Percentiles rank a stretch among this genome's conserved stretches.
These are phyloP conservation scores for Plantago coronopus DNA, from an alignment of 305 asterid genomes.

Conservation along the genomic window DNA sequence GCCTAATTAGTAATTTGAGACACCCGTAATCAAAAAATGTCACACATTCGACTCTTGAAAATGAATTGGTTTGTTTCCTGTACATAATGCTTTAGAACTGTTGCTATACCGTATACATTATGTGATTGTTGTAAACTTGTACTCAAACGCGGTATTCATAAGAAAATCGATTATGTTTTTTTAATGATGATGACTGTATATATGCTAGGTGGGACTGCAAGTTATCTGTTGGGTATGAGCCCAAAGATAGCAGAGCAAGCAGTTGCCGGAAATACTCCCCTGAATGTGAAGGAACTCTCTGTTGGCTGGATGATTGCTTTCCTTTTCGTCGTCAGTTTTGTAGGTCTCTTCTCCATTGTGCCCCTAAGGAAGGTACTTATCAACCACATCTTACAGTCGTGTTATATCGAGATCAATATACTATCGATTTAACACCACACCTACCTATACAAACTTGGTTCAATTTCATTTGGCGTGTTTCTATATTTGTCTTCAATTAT, in stretches of 20 bases:
- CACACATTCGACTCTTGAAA: no score
- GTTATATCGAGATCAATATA: no score
- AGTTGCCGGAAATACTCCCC: constrained; percentile 38
- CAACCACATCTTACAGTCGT: no score
- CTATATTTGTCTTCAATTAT: no score
- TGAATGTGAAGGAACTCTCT: constrained; percentile 40
- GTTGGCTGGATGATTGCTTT: constrained; percentile 55
- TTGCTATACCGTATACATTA: no score
- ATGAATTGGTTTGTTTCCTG: no score
- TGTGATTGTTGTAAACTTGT: background rate
- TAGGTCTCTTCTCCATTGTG: constrained; percentile 62
- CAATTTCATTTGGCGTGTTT: no score
- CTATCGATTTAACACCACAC: no score
- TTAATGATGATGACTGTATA: background rate
- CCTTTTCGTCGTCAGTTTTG: constrained; percentile 55
- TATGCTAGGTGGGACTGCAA: constrained; percentile 63
- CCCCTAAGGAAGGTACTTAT: constrained; percentile 48
- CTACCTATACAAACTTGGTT: background rate
- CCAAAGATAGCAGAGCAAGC: constrained; percentile 40
- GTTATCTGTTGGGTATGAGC: constrained; percentile 60
- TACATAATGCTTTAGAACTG: no score
- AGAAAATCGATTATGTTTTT: no score
- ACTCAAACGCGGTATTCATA: background rate
- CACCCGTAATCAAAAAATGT: no score
- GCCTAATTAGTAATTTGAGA: no score